phyloP scores from a whole-genome alignment of 768 basidiomycete genomes.

The Mycena floridula region DNA sequence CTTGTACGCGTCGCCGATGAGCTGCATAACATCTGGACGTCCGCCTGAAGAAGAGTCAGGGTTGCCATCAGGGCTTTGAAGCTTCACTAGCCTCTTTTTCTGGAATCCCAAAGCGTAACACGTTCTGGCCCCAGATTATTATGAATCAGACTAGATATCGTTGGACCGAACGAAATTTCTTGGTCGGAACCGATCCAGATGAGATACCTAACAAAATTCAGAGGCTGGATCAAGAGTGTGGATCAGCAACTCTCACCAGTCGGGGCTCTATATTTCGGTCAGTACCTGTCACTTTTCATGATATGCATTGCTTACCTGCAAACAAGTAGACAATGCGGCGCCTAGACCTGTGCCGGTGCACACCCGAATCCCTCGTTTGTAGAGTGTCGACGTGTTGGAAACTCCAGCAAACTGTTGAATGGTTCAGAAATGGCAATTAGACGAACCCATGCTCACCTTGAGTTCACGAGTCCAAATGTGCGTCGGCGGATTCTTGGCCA shows the following conservation, averaged over 20 bases:
- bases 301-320: constrained; percentile 50
- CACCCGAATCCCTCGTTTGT: constrained; percentile 76
- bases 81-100: constrained; percentile 42
- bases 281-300: constrained; percentile 5
- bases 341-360: constrained; percentile 85
- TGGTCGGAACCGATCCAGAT: constrained; percentile 86
- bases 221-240: not conserved
- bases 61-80: not conserved
- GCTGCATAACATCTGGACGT: constrained; percentile 73
- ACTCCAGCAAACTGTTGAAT: constrained; percentile 65
- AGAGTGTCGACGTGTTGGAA: constrained; percentile 71
- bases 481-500: constrained; percentile 67
- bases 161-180: constrained; percentile 81
- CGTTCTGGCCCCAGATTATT: constrained; percentile 65
- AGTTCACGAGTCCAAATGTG: constrained; percentile 76
- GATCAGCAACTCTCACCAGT: constrained; percentile 31
- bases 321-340: constrained; percentile 73
- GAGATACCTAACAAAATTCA: constrained; percentile 48
- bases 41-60: constrained; percentile 33
- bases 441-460: constrained; percentile 39
- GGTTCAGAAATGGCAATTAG: too few species aligned
- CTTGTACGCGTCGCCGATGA: constrained; percentile 66
- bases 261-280: constrained; percentile 30
- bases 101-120: constrained; percentile 75
- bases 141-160: constrained; percentile 67